Percentiles rank a stretch among this genome's conserved stretches.
Conservation (phyloP, 1,284 basidiomycete species). For the Exobasidium cylindrosporum region DNA sequence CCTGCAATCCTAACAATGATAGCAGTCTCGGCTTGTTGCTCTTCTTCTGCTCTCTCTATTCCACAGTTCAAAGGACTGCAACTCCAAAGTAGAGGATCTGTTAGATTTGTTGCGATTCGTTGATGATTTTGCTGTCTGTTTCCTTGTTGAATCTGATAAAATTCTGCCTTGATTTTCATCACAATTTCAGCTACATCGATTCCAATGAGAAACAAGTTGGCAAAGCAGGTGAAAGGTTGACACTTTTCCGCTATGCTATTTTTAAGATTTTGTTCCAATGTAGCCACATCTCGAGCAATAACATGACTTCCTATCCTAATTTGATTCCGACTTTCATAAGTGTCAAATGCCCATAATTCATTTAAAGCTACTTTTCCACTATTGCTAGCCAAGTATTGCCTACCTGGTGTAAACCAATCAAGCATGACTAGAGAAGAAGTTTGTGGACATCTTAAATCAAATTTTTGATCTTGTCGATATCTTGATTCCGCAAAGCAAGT, state of each 20-base stretch:
- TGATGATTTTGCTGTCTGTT: conserved; percentile 33
- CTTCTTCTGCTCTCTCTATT: conserved; percentile 8
- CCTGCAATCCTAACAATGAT: conserved; percentile 71
- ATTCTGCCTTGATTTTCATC: conserved; percentile 60
- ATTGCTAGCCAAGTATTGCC: conserved; percentile 18
- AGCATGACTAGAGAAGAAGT: conserved; percentile 41
- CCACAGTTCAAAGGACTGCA: background rate
- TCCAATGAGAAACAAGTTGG: conserved; percentile 73
- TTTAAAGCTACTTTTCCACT: conserved; percentile 41
- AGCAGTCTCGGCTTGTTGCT: conserved; percentile 48
- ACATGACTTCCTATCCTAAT: conserved; percentile 66
- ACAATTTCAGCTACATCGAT: conserved; percentile 62
- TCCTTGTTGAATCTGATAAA: conserved; percentile 63
- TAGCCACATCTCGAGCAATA: conserved; percentile 71
- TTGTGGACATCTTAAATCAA: conserved; percentile 34
- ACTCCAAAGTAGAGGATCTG: conserved; percentile 30
- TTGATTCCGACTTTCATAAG: conserved; percentile 82
- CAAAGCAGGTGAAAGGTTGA: conserved; percentile 78
- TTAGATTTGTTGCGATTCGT: background rate
- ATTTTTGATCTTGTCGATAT: conserved; percentile 45
- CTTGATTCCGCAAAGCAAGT: conserved; percentile 43
- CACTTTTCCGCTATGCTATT: conserved; percentile 63
- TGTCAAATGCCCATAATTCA: conserved; percentile 84
- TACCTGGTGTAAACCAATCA: conserved; percentile 53
- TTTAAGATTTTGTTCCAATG: conserved; percentile 64